A percentile compares a stretch with the other conserved stretches of the same genome.
Evolutionary conservation across 495 filamentous ascomycete genomes (phyloP).

Genomic region (Pyronema omphalodes): DNA sequence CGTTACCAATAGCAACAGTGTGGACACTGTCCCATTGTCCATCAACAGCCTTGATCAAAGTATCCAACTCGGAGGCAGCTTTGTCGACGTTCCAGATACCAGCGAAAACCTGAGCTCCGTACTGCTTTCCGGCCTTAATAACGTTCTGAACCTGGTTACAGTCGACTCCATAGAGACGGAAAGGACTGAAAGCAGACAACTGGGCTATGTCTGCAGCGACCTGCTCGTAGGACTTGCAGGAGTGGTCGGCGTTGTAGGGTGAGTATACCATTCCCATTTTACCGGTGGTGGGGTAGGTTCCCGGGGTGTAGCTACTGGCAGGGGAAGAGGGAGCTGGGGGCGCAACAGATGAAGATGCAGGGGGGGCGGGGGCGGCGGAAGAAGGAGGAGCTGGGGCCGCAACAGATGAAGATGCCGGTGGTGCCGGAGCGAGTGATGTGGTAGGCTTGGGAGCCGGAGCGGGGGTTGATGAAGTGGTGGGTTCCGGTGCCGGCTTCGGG

Average conservation of each 20-base stretch:
- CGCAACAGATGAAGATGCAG: constrained; percentile 1
- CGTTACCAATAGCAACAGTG: constrained; percentile 63
- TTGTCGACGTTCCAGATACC: constrained; percentile 49
- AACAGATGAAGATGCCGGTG: background rate
- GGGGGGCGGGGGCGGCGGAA: constrained; percentile 5
- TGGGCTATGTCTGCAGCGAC: constrained; percentile 43
- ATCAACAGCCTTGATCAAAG: constrained; percentile 33
- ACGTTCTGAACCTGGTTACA: constrained; percentile 51
- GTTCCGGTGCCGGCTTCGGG: background rate
- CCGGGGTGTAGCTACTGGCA: constrained; percentile 1
- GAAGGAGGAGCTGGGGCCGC: constrained; percentile 5
- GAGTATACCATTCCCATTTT: constrained; percentile 50
- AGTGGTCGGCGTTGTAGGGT: constrained; percentile 46
- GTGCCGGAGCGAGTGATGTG: background rate
- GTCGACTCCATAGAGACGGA: constrained; percentile 69
- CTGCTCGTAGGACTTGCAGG: constrained; percentile 46
- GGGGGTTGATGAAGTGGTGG: constrained; percentile 1
- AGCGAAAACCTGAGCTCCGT: constrained; percentile 48
- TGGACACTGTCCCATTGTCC: constrained; percentile 46
- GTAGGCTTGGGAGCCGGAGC: background rate
- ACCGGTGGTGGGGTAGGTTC: constrained; percentile 7
- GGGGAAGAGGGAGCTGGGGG: constrained; percentile 9
- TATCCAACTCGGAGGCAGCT: constrained; percentile 34
- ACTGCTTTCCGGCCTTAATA: constrained; percentile 36
- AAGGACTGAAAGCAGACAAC: constrained; percentile 33